Conservation (phyloP, 2,329 filamentous ascomycete genomes). For the Paraphoma sp. region DNA sequence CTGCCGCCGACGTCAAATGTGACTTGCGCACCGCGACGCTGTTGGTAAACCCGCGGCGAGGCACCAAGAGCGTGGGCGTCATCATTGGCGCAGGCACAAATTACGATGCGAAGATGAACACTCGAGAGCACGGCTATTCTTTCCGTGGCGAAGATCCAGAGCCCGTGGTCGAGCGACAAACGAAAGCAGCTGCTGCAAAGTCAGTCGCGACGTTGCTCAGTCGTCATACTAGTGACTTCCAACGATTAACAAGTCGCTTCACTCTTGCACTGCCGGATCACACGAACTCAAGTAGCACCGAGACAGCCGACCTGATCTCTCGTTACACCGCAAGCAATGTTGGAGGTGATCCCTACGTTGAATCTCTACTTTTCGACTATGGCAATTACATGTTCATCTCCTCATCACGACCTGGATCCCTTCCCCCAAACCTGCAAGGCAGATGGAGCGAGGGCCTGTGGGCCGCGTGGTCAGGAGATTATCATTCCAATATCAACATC, state of each 20-base stretch:
- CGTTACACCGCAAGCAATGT: conserved; percentile 33
- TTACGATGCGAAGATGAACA: conserved; percentile 60
- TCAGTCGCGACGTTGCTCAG: conserved; percentile 38
- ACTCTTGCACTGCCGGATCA: conserved; percentile 55
- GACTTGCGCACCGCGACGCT: conserved; percentile 1
- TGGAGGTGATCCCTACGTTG: conserved; percentile 59
- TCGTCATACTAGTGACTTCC: conserved; percentile 53
- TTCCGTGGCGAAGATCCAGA: conserved; percentile 59
- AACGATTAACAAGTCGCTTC: conserved; percentile 49
- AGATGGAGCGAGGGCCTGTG: conserved; percentile 58
- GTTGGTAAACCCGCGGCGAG: conserved; percentile 6
- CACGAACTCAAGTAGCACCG: conserved; percentile 47
- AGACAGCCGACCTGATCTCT: conserved; percentile 46
- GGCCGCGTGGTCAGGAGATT: conserved; percentile 62
- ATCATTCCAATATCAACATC: conserved; percentile 66
- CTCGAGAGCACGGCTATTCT: conserved; percentile 51
- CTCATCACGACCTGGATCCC: conserved; percentile 56
- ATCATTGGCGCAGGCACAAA: conserved; percentile 56
- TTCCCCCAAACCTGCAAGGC: conserved; percentile 65
- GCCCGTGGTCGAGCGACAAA: conserved; percentile 44
- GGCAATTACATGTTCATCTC: conserved; percentile 63
- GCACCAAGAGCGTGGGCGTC: conserved; percentile 43
- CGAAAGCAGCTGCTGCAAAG: conserved; percentile 44
- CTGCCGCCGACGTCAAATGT: not conserved
- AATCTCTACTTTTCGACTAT: conserved; percentile 61